A percentile compares a stretch with the other conserved stretches of the same genome.
Conservation (phyloP, 192 early-diverging fungal species). For the Gaertneriomyces sp. region DNA sequence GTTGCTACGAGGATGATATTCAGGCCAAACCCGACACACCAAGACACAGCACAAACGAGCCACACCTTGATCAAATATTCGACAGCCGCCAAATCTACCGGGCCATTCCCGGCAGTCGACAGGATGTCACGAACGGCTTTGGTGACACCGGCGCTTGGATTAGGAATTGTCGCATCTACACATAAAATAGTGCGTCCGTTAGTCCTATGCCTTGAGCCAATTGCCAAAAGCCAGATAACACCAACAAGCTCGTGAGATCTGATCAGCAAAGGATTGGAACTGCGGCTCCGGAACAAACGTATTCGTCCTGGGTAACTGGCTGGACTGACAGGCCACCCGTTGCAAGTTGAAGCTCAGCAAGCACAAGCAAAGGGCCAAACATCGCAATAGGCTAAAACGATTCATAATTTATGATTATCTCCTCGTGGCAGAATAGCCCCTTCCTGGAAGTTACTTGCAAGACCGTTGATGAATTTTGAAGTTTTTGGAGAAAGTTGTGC, state of each 20-base stretch:
- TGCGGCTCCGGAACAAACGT: slow-evolving; percentile 8
- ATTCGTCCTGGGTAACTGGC: too few relatives aligned
- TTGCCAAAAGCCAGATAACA: neutral
- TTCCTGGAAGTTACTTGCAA: too few relatives aligned
- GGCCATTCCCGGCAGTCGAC: slow-evolving; percentile 17
- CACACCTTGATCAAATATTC: slow-evolving; percentile 11
- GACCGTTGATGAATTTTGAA: too few relatives aligned
- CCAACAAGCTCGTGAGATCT: slow-evolving; percentile 16
- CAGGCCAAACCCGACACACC: neutral
- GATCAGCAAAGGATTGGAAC: slow-evolving; percentile 14
- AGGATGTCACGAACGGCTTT: slow-evolving; percentile 21
- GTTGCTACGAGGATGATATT: slow-evolving; percentile 12
- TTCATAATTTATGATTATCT: too few relatives aligned
- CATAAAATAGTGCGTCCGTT: neutral
- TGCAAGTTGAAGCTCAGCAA: too few relatives aligned
- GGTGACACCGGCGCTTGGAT: slow-evolving; percentile 9
- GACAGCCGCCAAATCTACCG: slow-evolving; percentile 21
- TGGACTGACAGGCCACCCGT: too few relatives aligned
- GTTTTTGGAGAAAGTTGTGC: too few relatives aligned
- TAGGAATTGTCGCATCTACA: slow-evolving; percentile 13
- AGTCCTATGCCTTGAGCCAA: neutral
- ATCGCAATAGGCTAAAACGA: too few relatives aligned
- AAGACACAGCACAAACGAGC: neutral
- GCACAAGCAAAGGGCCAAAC: too few relatives aligned
- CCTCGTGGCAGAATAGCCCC: too few relatives aligned